These are phyloP conservation scores for Melaleuca quinquenervia DNA, from an alignment of 345 rosid species.

Conservation along the genomic window DNA sequence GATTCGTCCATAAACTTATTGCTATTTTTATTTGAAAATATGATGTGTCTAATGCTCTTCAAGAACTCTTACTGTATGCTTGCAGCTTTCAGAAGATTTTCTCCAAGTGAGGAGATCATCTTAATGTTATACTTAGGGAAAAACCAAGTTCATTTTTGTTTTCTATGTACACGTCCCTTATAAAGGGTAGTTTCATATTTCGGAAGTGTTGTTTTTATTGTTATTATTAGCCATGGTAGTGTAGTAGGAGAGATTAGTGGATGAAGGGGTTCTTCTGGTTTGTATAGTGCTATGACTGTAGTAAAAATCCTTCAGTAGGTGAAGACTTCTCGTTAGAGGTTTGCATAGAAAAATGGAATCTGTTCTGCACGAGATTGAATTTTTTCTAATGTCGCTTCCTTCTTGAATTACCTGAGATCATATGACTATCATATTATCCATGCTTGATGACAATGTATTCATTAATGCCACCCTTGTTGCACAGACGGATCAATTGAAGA, in stretches of 20 bases:
- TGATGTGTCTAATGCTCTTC: not conserved
- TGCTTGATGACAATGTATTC: not conserved
- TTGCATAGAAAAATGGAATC: not conserved
- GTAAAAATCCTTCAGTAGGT: not conserved
- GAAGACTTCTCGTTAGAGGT: not conserved
- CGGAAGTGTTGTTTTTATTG: not conserved
- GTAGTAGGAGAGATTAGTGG: not conserved
- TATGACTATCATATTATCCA: not conserved
- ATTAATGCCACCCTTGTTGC: conserved; percentile 12
- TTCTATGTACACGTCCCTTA: not conserved
- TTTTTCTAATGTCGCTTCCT: not conserved
- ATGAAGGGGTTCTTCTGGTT: not conserved
- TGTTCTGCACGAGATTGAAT: not conserved
- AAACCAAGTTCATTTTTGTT: not conserved
- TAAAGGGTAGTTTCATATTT: not conserved
- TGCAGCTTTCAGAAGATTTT: not conserved
- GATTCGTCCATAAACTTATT: not conserved
- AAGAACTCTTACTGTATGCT: not conserved
- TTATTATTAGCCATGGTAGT: not conserved
- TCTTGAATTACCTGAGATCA: not conserved
- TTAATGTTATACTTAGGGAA: not conserved
- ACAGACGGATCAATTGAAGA: conserved; percentile 33
- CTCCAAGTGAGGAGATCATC: not conserved
- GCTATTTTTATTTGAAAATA: not conserved
- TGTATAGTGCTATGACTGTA: not conserved